Evolutionary conservation across 2,329 filamentous ascomycete species (phyloP).

Genomic region (Aspergillus transmontanensis): DNA sequence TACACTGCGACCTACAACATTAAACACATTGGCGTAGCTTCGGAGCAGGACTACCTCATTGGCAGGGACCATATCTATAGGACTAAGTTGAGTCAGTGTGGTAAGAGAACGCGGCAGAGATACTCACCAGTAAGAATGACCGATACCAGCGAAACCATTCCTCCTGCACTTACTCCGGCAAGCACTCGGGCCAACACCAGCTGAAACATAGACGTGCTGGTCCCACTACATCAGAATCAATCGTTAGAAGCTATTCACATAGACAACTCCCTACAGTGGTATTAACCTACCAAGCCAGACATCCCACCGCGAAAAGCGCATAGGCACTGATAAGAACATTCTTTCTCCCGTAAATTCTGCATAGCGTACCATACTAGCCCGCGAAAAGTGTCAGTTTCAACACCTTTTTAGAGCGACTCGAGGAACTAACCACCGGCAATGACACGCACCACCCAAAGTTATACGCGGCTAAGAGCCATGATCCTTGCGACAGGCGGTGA

Average conservation of each 20-base stretch:
- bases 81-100: neutral
- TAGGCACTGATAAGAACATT: slow-evolving; percentile 43
- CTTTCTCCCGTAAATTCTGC: slow-evolving; percentile 49
- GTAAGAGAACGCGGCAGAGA: neutral
- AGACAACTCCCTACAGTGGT: neutral
- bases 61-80: slow-evolving; percentile 45
- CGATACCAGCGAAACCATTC: slow-evolving; percentile 42
- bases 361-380: slow-evolving; percentile 45
- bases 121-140: slow-evolving; percentile 40
- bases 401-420: neutral
- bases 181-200: slow-evolving; percentile 40
- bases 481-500: slow-evolving; percentile 41
- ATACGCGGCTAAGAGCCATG: slow-evolving; percentile 50
- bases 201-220: slow-evolving; percentile 16
- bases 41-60: slow-evolving; percentile 47
- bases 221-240: slow-evolving; percentile 8
- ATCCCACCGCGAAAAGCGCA: slow-evolving; percentile 19
- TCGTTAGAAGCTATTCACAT: neutral
- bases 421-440: slow-evolving; percentile 36
- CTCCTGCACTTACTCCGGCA: slow-evolving; percentile 41
- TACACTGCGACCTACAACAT: slow-evolving; percentile 49
- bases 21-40: slow-evolving; percentile 50
- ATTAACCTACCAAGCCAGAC: slow-evolving; percentile 25
- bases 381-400: neutral
- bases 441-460: slow-evolving; percentile 45